Percentiles rank a stretch among this genome's conserved stretches.
Conservation (phyloP, 2,329 filamentous ascomycete species). For the Dactylellina cionopaga region DNA sequence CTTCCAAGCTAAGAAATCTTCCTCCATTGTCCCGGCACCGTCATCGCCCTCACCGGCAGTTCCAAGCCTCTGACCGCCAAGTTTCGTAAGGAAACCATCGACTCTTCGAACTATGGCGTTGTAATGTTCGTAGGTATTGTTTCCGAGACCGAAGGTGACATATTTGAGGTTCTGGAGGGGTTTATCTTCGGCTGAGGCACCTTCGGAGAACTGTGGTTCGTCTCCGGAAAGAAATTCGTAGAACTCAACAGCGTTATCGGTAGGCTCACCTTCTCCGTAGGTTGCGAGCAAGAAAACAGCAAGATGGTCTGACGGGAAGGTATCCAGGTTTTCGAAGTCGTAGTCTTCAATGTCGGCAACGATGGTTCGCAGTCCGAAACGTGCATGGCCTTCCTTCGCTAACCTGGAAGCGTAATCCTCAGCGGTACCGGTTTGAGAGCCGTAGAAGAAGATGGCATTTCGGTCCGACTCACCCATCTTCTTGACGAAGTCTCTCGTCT, state of each 20-base stretch:
- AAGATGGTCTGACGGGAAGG: conserved; percentile 87
- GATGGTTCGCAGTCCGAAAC: conserved; percentile 97
- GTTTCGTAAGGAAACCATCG: conserved; percentile 79
- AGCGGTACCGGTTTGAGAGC: conserved; percentile 96
- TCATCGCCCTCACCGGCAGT: conserved; percentile 94
- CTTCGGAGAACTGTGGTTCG: conserved; percentile 80
- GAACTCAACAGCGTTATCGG: conserved; percentile 98
- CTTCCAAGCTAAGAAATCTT: conserved; percentile 99
- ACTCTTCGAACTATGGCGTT: conserved; percentile 97
- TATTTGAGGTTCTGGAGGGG: conserved; percentile 87
- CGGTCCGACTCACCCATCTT: conserved; percentile 95
- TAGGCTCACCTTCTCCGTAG: conserved; percentile 97
- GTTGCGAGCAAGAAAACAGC: conserved; percentile 96
- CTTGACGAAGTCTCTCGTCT: conserved; percentile 90
- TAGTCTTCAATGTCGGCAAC: conserved; percentile 97
- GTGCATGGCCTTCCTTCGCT: conserved; percentile 95
- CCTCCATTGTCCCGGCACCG: conserved; percentile 98
- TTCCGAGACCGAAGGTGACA: conserved; percentile 93
- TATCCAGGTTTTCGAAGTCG: conserved; percentile 92
- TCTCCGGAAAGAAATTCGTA: conserved; percentile 93
- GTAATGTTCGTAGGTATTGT: conserved; percentile 99
- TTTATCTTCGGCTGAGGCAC: conserved; percentile 70
- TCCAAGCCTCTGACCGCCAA: conserved; percentile 86
- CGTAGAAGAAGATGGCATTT: conserved; percentile 98
- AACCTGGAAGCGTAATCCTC: conserved; percentile 97